Conservation (phyloP, 2,329 filamentous ascomycete species). For the Capronia coronata region DNA sequence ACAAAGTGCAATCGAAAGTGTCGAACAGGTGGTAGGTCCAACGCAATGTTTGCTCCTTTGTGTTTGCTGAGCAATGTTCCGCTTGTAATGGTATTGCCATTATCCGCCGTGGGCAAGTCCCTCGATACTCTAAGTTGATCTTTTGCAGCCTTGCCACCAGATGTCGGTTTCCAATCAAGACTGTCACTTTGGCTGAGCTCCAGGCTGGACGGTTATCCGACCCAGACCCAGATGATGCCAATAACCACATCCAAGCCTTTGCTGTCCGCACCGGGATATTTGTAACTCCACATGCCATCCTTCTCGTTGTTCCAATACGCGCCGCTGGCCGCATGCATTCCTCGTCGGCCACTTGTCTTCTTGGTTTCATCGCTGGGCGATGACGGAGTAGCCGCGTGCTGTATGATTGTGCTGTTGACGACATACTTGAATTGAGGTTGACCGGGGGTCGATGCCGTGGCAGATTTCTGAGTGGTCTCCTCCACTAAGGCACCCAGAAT, state of each 20-base stretch:
- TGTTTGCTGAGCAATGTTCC: no score
- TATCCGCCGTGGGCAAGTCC: no score
- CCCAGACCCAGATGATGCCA: constrained; percentile 44
- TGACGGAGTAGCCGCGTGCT: constrained; percentile 59
- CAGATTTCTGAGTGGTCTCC: constrained; percentile 37
- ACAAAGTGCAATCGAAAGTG: no score
- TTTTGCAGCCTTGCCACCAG: not conserved
- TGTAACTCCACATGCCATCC: constrained; percentile 50
- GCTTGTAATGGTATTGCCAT: no score
- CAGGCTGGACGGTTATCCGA: constrained; percentile 16
- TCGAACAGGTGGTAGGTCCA: no score
- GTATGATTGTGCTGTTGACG: constrained; percentile 96
- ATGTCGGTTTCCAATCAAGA: no score
- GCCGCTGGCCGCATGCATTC: constrained; percentile 50
- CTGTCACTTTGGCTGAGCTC: no score
- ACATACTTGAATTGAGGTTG: constrained; percentile 78
- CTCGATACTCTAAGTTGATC: no score
- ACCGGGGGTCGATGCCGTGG: constrained; percentile 32
- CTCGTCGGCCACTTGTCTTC: constrained; percentile 63
- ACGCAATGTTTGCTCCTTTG: no score
- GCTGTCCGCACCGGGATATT: constrained; percentile 43
- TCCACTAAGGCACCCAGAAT: constrained; percentile 39
- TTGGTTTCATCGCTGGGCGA: constrained; percentile 54
- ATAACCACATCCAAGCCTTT: constrained; percentile 46
- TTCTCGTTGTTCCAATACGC: constrained; percentile 48